Evolutionary conservation across 1,139 yeast genomes (phyloP), one percentile per base, ranked within the genome.

Genomic region (Arxiozyma slooffiae): DNA sequence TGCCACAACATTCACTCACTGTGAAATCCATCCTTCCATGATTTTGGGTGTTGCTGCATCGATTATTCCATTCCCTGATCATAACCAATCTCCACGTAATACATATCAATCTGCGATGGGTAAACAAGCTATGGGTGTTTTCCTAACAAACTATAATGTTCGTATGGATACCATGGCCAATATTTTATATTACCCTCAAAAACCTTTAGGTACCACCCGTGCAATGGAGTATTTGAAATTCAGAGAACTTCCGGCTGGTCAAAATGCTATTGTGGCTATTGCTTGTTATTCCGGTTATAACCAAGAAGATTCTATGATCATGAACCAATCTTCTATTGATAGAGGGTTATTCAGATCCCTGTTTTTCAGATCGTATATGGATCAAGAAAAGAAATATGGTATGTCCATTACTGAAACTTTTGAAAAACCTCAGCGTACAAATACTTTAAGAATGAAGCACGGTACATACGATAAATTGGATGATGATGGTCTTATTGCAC

Each of bases 71-170:
- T 92, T 92, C 86, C 99, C 99, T 17, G 98, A 92, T 72, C 99
- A 92, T 71, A 92, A 92, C 70, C 99, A 92, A 76, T 90, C 97
- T 53, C 98, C 98, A 53, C 95, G 98, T 82, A 92, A 92, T 69
- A 92, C 98, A 7, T 92, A 92, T 72, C 98, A 92, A 74, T 89
- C 96, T 67, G 98, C 98, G 57, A 92, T 92, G 98, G 98, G 98
- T 81, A 92, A 92, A 71, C 99, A 92, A 74, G 99, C 99, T 53
- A 92, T 92, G 98, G 99, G 99, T 67, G 98, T 94, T n/a, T 90
- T 88, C 70, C 77, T 92, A 64, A 92, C 98, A 5, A 92, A 92
- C 66, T 94, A 92, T 68, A 80, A 85, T 51, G 96, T 90, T 48
- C 87, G 99, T 74, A 92, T 92, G 98, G 99, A 92, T 71, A 92